A percentile compares a stretch with the other conserved stretches of the same genome.
These are phyloP conservation scores for Aspergillus transmontanensis DNA, from an alignment of 2,329 filamentous ascomycete genomes.

Conservation along the genomic window DNA sequence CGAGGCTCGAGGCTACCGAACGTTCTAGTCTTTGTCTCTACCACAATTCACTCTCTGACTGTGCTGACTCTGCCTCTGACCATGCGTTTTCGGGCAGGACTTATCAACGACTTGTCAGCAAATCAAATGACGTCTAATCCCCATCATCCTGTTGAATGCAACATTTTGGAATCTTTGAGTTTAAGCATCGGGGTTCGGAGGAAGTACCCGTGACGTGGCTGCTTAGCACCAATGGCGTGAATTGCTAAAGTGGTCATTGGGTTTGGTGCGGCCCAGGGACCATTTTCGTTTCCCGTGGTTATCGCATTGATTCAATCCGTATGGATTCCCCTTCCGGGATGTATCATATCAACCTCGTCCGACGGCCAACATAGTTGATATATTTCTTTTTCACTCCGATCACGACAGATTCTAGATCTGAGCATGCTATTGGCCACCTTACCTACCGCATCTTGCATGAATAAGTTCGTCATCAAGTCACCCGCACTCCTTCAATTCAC, in stretches of 20 bases:
- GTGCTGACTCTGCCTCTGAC: neutral
- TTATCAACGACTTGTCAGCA: neutral
- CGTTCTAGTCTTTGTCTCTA: neutral
- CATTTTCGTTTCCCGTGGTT: neutral
- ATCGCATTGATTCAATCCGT: neutral
- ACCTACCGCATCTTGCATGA: too few species aligned
- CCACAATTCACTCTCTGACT: neutral
- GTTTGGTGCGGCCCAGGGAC: neutral
- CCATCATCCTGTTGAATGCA: neutral
- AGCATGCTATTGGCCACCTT: too few species aligned
- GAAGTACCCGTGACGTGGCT: neutral
- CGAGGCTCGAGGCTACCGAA: slow-evolving; percentile 2
- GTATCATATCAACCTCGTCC: neutral
- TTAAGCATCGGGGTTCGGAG: neutral
- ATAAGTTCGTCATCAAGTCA: too few species aligned
- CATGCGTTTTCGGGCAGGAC: neutral
- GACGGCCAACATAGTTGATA: neutral
- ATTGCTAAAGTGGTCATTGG: too few species aligned
- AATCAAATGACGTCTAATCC: neutral
- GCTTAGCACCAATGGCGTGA: neutral
- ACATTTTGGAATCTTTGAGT: neutral
- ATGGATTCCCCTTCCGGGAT: neutral
- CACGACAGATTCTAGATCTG: too few species aligned
- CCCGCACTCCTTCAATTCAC: too few species aligned
- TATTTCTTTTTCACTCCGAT: too few species aligned